Conservation (phyloP, 805 yeast species). For the Phaffomyces opuntiae region DNA sequence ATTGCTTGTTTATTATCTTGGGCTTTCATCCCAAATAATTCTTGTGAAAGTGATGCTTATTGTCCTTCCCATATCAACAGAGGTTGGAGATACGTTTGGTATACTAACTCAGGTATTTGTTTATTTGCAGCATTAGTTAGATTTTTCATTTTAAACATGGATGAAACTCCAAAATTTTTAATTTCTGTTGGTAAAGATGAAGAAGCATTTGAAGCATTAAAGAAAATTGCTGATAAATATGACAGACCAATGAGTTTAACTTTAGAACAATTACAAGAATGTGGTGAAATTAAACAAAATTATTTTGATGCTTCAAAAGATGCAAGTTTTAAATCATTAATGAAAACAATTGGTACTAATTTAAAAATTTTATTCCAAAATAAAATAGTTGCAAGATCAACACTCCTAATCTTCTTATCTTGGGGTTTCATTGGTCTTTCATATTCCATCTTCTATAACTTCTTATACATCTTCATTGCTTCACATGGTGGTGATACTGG, state of each 20-base stretch:
- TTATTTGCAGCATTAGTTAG: slow-evolving; percentile 40
- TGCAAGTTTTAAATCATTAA: slow-evolving; percentile 12
- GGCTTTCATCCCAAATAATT: slow-evolving; percentile 43
- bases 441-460: slow-evolving; percentile 46
- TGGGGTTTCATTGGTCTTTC: slow-evolving; percentile 53
- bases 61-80: slow-evolving; percentile 42
- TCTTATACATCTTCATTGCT: slow-evolving; percentile 44
- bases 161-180: slow-evolving; percentile 48
- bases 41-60: slow-evolving; percentile 33
- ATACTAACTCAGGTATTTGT: slow-evolving; percentile 44
- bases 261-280: slow-evolving; percentile 35
- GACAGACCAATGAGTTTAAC: slow-evolving; percentile 34
- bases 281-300: slow-evolving; percentile 35
- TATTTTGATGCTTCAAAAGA: slow-evolving; percentile 18
- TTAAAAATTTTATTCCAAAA: slow-evolving; percentile 38
- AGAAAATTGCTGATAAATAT: slow-evolving; percentile 41
- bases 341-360: slow-evolving; percentile 27
- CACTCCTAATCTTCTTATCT: slow-evolving; percentile 38
- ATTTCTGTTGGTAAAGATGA: slow-evolving; percentile 43
- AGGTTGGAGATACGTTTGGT: slow-evolving; percentile 57
- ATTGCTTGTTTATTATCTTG: slow-evolving; percentile 42
- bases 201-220: slow-evolving; percentile 37
- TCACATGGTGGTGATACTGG: slow-evolving; percentile 40
- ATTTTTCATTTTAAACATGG: slow-evolving; percentile 34
- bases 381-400: slow-evolving; percentile 31